Conservation (phyloP, 2,329 filamentous ascomycete species). For the Tolypocladium endophyticum region DNA sequence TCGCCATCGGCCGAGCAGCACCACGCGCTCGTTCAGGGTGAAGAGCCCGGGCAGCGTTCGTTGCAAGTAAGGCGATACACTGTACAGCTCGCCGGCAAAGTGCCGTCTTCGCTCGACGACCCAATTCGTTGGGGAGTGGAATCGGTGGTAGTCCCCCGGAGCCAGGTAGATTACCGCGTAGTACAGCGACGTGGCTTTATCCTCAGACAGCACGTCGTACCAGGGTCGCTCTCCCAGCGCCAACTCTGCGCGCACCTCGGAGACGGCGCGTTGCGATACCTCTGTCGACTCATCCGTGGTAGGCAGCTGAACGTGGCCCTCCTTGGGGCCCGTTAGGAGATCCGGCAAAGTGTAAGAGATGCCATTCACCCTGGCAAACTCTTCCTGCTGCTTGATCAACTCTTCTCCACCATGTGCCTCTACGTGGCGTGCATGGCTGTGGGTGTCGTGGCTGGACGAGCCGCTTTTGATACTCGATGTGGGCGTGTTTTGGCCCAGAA, state of each 20-base stretch:
- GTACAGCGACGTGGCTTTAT: conserved; percentile 65
- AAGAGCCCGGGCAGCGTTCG: conserved; percentile 88
- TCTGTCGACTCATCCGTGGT: conserved; percentile 64
- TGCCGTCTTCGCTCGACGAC: conserved; percentile 91
- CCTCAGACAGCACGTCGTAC: conserved; percentile 55
- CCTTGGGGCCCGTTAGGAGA: conserved; percentile 63
- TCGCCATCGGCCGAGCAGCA: conserved; percentile 85
- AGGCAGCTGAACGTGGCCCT: conserved; percentile 33
- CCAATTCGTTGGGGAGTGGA: conserved; percentile 93
- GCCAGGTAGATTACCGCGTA: conserved; percentile 95
- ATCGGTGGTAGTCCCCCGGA: conserved; percentile 95
- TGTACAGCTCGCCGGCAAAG: conserved; percentile 93
- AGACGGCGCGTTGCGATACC: conserved; percentile 57
- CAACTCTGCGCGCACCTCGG: conserved; percentile 74
- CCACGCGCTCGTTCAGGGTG: conserved; percentile 91
- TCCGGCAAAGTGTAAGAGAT: conserved; percentile 90
- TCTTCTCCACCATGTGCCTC: conserved; percentile 44
- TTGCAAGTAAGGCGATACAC: conserved; percentile 89
- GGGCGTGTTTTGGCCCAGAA: conserved; percentile 62
- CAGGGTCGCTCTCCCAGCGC: conserved; percentile 61
- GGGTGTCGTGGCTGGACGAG: conserved; percentile 11
- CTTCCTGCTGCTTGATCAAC: conserved; percentile 69
- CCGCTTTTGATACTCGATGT: conserved; percentile 39
- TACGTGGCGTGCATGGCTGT: conserved; percentile 13
- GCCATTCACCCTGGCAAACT: conserved; percentile 89